Evolutionary conservation across 305 asterid genomes (phyloP).

Genomic region (Solanum aculeatissimum): DNA sequence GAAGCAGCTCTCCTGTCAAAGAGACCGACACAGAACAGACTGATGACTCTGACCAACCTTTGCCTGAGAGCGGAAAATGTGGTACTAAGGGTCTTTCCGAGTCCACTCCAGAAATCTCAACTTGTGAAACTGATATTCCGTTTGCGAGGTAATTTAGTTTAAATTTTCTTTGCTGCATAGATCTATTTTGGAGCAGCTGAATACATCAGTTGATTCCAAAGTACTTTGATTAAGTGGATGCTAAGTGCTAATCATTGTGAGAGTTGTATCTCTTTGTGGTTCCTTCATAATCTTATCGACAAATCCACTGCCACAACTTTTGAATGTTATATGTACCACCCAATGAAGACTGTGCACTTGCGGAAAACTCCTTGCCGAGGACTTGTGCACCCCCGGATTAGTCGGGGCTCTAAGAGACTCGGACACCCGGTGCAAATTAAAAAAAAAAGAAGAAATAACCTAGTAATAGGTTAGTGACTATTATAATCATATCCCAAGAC

Average conservation of each 20-base stretch:
- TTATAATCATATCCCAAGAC: neutral
- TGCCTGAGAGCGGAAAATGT: conserved; percentile 21
- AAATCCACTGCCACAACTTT: neutral
- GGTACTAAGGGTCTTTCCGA: conserved; percentile 33
- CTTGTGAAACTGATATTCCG: conserved; percentile 40
- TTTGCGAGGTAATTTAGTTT: conserved; percentile 38
- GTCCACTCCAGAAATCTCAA: conserved; percentile 60
- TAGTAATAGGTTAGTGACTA: neutral
- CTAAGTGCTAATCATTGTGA: neutral
- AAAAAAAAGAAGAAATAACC: neutral
- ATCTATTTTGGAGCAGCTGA: neutral
- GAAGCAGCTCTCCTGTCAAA: conserved; percentile 42
- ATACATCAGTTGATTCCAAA: neutral
- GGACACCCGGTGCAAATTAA: no score
- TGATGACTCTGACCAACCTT: conserved; percentile 31
- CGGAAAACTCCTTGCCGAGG: no score
- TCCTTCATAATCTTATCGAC: neutral
- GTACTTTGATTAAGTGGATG: neutral
- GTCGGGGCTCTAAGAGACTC: no score
- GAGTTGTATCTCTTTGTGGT: neutral
- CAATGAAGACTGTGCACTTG: neutral
- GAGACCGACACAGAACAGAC: conserved; percentile 27
- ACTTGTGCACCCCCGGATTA: no score
- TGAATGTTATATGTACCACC: neutral
- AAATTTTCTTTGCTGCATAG: neutral